Evolutionary conservation across 2,329 filamentous ascomycete species (phyloP), one percentile per base, ranked within the genome.

Genomic region (Nakataea oryzae): DNA sequence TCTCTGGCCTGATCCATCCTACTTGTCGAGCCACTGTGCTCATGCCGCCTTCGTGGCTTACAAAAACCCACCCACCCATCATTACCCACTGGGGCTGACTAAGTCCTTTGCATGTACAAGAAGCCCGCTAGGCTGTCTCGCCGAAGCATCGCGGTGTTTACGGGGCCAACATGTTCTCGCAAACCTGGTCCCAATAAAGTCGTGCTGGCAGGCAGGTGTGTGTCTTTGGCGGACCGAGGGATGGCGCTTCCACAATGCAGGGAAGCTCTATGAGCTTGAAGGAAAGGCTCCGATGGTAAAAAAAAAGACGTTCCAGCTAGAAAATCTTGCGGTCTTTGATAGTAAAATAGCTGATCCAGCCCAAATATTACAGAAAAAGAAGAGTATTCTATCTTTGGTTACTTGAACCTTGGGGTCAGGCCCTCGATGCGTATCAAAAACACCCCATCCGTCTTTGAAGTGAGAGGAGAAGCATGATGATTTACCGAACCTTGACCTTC

Each of bases 401-500:
- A n/a, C 41, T 50, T 17, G 41, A n/a, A n/a, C 41, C 41, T 50
- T 21, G 21, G 41, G 21, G 7, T 12, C 17, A 50, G n/a, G 11
- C 41, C 41, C 21, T 50, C 41, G 41, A 21, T 50, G 6, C 21
- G 21, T 9, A 50, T 17, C n/a, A 7, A 50, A 50, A 50, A 21
- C 11, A n/a, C 21, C 21, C 21, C 41, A n/a, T n/a, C 21, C 17
- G 11, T 50, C 21, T 8, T 7, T 11, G 41, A 50, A 50, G 41
- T 8, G 17, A 50, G n/a, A 1, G 41, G n/a, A 50, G 11, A 12
- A 50, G 21, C 21, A 17, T 21, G 6, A 56, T 32, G 28, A 24
- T 61, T 50, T 61, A 61, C 56, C 59, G 59, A 21, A 92, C 78
- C 79, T 88, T 93, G 67, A 96, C 86, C 86, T 93, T 96, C 70